phyloP scores from a whole-genome alignment of 352 stramenopile genomes.

The Globisporangium carolinianum region DNA sequence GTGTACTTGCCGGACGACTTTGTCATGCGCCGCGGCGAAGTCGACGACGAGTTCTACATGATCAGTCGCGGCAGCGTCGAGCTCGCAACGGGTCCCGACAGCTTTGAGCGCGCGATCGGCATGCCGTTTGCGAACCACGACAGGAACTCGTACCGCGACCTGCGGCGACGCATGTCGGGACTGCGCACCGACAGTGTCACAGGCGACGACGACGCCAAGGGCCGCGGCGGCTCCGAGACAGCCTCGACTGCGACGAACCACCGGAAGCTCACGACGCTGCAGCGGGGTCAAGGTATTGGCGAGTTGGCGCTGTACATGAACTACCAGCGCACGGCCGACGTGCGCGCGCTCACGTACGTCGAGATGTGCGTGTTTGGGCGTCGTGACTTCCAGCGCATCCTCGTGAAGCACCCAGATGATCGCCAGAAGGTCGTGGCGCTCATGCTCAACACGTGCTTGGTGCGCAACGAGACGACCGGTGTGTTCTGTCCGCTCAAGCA shows the following conservation, averaged over 20 bases:
- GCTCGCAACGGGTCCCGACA: slow-evolving; percentile 15
- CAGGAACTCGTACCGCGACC: not conserved
- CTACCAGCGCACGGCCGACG: slow-evolving; percentile 28
- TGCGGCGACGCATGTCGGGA: not conserved
- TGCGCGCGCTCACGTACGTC: slow-evolving; percentile 26
- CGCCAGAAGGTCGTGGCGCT: slow-evolving; percentile 14
- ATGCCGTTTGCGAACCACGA: not conserved
- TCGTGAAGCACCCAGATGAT: slow-evolving; percentile 22
- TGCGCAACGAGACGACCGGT: slow-evolving; percentile 13
- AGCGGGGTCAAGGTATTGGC: slow-evolving; percentile 27
- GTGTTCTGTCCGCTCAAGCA: slow-evolving; percentile 18
- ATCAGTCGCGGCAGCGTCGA: slow-evolving; percentile 48
- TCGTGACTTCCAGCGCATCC: slow-evolving; percentile 21
- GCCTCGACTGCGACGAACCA: not conserved
- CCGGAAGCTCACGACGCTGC: slow-evolving; percentile 3
- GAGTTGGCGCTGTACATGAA: slow-evolving; percentile 45
- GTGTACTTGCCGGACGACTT: slow-evolving; percentile 62
- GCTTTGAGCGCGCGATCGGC: slow-evolving; percentile 10
- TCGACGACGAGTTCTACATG: slow-evolving; percentile 56
- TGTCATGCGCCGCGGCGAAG: slow-evolving; percentile 40
- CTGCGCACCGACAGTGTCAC: no score
- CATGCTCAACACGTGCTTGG: slow-evolving; percentile 21
- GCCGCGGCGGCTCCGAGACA: not conserved
- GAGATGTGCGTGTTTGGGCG: slow-evolving; percentile 35
- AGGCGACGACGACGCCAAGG: not conserved